Percentiles rank a stretch among this genome's conserved stretches.
These are phyloP conservation scores for Phascolomyces articulosus DNA, from an alignment of 371 early-diverging fungal species.

Conservation along the genomic window DNA sequence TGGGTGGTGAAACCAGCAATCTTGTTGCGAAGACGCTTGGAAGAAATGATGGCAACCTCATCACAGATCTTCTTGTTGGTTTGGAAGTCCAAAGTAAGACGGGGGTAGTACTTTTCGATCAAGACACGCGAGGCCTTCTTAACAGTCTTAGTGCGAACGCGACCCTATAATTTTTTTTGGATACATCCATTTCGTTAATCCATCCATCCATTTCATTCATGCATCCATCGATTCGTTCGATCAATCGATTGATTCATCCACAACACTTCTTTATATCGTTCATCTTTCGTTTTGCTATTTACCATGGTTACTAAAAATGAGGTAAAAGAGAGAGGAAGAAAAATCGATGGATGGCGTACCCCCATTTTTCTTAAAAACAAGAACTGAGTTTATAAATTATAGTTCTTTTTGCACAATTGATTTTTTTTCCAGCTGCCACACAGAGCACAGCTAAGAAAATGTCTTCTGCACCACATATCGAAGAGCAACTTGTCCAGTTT, in stretches of 20 bases:
- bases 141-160: conserved; percentile 93
- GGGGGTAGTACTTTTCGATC: conserved; percentile 99
- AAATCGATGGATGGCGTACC: neutral
- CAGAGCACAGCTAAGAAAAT: neutral
- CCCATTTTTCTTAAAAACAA: neutral
- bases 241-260: neutral
- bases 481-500: conserved; percentile 27
- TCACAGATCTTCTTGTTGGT: conserved; percentile 98
- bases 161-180: conserved; percentile 23
- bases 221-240: neutral
- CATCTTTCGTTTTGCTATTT: neutral
- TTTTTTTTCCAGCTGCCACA: conserved; percentile 18
- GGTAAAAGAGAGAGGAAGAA: conserved; percentile 10
- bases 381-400: neutral
- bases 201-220: conserved; percentile 23
- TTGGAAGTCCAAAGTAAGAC: conserved; percentile 99
- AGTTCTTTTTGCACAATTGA: no score
- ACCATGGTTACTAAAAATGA: conserved; percentile 14
- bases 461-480: conserved; percentile 17
- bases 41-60: conserved; percentile 96
- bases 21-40: conserved; percentile 99
- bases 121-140: conserved; percentile 99
- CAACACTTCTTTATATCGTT: neutral
- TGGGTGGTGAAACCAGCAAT: conserved; percentile 99
- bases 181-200: conserved; percentile 10